Evolutionary conservation across 768 basidiomycete species (phyloP).

Genomic region (Kondoa subrosea): DNA sequence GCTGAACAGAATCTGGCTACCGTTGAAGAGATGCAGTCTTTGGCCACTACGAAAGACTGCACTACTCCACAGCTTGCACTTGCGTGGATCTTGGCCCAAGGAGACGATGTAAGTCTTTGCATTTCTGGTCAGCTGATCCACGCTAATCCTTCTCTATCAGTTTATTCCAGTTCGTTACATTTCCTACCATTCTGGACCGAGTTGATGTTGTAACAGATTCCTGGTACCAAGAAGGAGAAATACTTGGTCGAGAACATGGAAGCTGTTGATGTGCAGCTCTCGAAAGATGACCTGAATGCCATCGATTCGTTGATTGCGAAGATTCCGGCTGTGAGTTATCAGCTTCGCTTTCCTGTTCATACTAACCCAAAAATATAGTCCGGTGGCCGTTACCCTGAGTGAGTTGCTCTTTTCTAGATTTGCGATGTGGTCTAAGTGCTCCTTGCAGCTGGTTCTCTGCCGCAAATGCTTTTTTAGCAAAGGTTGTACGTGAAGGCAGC

Average conservation of each 20-base stretch:
- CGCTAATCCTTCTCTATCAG: not conserved
- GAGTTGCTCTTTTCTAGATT: not conserved
- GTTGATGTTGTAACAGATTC: not conserved
- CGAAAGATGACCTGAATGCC: not conserved
- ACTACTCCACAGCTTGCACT: constrained; percentile 27
- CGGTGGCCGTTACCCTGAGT: no score
- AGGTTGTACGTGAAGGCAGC: no score
- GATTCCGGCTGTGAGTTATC: not conserved
- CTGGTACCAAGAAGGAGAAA: constrained; percentile 7
- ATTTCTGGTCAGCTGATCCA: not conserved
- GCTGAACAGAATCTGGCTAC: constrained; percentile 28
- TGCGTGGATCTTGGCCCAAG: constrained; percentile 30
- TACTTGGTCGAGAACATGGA: constrained; percentile 3
- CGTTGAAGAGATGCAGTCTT: constrained; percentile 26
- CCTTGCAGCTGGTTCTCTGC: not conserved
- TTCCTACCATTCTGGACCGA: not conserved
- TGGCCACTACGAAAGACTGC: constrained; percentile 28
- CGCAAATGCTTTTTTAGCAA: not conserved
- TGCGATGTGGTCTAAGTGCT: not conserved
- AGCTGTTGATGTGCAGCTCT: not conserved
- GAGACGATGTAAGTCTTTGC: constrained; percentile 8
- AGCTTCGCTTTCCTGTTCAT: no score
- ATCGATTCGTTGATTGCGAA: not conserved
- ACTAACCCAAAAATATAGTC: no score
- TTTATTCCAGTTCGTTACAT: not conserved